Conservation (phyloP, 108 stramenopile genomes). For the Skeletonema costatum region DNA sequence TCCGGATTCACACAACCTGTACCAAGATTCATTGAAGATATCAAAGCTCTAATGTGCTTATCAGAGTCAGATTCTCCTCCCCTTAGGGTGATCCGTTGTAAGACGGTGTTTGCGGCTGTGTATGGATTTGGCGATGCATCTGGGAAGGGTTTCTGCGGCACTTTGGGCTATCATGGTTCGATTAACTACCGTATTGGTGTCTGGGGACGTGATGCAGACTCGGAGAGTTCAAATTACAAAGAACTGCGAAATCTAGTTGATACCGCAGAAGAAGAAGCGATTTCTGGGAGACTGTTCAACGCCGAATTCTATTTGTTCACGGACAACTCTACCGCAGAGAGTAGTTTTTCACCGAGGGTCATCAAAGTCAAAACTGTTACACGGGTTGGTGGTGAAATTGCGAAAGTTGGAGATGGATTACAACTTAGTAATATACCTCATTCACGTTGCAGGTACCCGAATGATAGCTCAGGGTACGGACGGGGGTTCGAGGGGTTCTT, state of each 20-base stretch:
- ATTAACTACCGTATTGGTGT: not conserved
- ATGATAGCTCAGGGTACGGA: conserved; percentile 43
- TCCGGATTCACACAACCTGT: too few species aligned
- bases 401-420: conserved; percentile 8
- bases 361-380: conserved; percentile 6
- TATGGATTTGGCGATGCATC: conserved; percentile 21
- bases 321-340: conserved; percentile 27
- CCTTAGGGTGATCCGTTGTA: not conserved
- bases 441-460: conserved; percentile 18
- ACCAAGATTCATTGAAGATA: too few species aligned
- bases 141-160: conserved; percentile 13
- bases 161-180: not conserved
- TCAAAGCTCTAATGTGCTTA: not conserved
- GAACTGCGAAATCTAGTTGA: conserved; percentile 44
- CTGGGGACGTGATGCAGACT: conserved; percentile 14
- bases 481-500: conserved; percentile 23
- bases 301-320: conserved; percentile 28
- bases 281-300: not conserved
- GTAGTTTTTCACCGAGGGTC: conserved; percentile 19
- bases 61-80: not conserved
- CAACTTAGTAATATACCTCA: not conserved
- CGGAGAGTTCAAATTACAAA: conserved; percentile 26
- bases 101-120: not conserved
- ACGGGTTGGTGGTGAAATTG: conserved; percentile 8
- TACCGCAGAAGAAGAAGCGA: conserved; percentile 22